Conservation (phyloP, 2,329 filamentous ascomycete species). For the Bipolaris zeicola region DNA sequence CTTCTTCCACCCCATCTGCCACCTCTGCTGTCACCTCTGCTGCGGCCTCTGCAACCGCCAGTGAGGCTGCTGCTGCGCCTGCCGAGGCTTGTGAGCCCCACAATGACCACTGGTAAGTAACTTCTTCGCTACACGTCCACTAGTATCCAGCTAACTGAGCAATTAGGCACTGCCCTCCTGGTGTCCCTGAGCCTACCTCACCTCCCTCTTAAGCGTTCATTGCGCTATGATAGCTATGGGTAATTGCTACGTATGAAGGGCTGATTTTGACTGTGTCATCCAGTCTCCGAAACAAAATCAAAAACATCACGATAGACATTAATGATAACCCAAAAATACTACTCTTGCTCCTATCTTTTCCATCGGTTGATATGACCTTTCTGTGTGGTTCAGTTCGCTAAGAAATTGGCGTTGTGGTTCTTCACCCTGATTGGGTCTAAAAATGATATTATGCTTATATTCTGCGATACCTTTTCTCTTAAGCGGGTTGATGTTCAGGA, state of each 20-base stretch:
- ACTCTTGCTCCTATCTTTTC: neutral
- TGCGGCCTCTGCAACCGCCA: conserved; percentile 7
- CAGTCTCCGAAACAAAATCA: neutral
- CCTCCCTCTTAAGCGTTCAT: conserved; percentile 22
- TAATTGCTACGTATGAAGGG: conserved; percentile 1
- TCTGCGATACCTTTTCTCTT: no score
- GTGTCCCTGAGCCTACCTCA: conserved; percentile 30
- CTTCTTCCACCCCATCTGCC: conserved; percentile 12
- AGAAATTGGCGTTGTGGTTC: neutral
- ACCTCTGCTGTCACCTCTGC: neutral
- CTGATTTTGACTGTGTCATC: neutral
- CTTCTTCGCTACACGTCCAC: neutral
- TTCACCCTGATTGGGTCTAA: neutral
- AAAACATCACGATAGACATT: conserved; percentile 11
- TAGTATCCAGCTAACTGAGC: neutral
- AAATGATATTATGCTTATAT: no score
- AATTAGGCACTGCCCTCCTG: conserved; percentile 30
- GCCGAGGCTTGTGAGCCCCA: conserved; percentile 28
- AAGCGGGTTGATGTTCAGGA: no score
- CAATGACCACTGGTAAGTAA: conserved; percentile 30
- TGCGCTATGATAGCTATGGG: neutral
- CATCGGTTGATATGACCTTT: neutral
- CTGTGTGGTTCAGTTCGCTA: neutral
- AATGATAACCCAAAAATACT: conserved; percentile 15
- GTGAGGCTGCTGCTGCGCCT: conserved; percentile 7